A percentile compares a stretch with the other conserved stretches of the same genome.
These are phyloP conservation scores for Chiua virens DNA, from an alignment of 768 basidiomycete genomes.

Conservation along the genomic window DNA sequence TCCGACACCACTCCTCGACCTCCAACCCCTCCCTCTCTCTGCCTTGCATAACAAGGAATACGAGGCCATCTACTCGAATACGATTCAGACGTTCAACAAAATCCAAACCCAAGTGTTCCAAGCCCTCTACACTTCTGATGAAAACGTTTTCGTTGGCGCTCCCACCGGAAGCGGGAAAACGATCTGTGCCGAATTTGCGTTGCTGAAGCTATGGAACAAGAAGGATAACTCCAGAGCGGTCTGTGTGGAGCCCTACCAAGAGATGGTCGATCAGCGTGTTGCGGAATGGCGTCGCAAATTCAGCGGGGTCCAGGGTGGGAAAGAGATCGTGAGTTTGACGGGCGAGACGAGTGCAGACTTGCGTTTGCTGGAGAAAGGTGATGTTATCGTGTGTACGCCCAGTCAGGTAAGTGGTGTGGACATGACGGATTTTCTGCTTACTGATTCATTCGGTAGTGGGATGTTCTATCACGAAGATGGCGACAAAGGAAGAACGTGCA, in stretches of 20 bases:
- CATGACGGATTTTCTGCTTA: neutral
- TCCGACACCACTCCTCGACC: slow-evolving; percentile 89
- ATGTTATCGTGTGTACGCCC: slow-evolving; percentile 94
- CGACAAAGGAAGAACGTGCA: slow-evolving; percentile 96
- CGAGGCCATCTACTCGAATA: slow-evolving; percentile 79
- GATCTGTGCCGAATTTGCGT: slow-evolving; percentile 93
- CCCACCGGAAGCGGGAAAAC: slow-evolving; percentile 98
- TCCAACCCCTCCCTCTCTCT: slow-evolving; percentile 85
- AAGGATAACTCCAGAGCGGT: slow-evolving; percentile 79
- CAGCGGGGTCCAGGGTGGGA: slow-evolving; percentile 77
- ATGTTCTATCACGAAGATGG: slow-evolving; percentile 92
- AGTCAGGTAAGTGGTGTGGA: slow-evolving; percentile 57
- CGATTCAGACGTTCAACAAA: slow-evolving; percentile 91
- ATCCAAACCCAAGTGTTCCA: slow-evolving; percentile 99
- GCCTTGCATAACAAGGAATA: slow-evolving; percentile 94
- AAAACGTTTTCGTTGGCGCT: slow-evolving; percentile 95
- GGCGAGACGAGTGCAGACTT: slow-evolving; percentile 94
- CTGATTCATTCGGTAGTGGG: slow-evolving; percentile 64
- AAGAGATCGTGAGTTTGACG: slow-evolving; percentile 90
- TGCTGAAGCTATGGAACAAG: slow-evolving; percentile 94
- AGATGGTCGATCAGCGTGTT: slow-evolving; percentile 93
- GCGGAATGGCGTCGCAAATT: slow-evolving; percentile 91
- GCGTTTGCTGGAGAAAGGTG: slow-evolving; percentile 84
- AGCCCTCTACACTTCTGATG: slow-evolving; percentile 92
- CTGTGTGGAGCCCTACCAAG: slow-evolving; percentile 95